These are phyloP conservation scores for Crithidia bombi DNA, from an alignment of 208 protist genomes.

Conservation along the genomic window DNA sequence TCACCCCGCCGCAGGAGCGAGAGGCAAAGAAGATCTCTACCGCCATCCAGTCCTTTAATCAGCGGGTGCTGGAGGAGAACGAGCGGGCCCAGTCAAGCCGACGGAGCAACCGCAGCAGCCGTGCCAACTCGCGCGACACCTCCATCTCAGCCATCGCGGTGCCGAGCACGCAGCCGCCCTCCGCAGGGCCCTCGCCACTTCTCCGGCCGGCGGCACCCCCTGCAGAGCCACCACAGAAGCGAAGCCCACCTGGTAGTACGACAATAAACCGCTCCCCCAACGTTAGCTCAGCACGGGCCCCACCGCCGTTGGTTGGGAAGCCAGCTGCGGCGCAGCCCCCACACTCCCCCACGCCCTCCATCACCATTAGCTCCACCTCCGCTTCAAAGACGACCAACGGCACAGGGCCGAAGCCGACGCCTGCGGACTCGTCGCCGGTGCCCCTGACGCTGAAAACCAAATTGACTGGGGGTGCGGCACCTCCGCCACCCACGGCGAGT, in stretches of 20 bases:
- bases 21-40: slow-evolving; percentile 5
- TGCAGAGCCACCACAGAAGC: not conserved
- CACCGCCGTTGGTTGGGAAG: not conserved
- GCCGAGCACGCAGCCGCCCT: not conserved
- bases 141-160: slow-evolving; percentile 2
- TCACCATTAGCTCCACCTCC: not conserved
- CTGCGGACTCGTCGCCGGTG: not conserved
- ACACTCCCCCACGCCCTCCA: not conserved
- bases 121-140: slow-evolving; percentile 1
- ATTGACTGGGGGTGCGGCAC: not conserved
- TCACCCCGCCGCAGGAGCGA: not conserved
- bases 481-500: not conserved
- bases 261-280: not conserved
- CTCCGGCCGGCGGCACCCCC: not conserved
- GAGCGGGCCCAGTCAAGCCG: slow-evolving; percentile 10
- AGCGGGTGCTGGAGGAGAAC: slow-evolving; percentile 18
- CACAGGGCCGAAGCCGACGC: slow-evolving; percentile 2
- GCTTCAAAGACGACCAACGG: not conserved
- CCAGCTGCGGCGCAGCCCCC: not conserved
- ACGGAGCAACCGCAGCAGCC: not conserved
- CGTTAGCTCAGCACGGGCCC: not conserved
- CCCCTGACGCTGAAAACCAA: not conserved
- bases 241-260: not conserved
- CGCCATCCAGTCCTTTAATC: slow-evolving; percentile 25
- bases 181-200: not conserved